These are phyloP conservation scores for Hypoxylon perforatum DNA, from an alignment of 495 filamentous ascomycete genomes.

Conservation along the genomic window DNA sequence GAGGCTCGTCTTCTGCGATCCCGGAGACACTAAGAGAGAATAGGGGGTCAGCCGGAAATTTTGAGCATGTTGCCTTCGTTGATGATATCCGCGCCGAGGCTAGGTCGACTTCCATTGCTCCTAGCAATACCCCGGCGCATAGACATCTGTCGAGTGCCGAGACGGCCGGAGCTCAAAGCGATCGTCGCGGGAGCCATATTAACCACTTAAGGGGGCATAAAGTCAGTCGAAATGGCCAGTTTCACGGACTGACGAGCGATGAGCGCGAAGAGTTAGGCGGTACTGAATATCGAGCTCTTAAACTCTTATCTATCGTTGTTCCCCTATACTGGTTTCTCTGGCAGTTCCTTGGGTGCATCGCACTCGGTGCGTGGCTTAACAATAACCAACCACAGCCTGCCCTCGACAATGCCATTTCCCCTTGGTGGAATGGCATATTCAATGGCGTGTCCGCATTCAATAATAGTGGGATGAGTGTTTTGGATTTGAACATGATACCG, in stretches of 20 bases:
- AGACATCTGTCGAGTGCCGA: slow-evolving; percentile 28
- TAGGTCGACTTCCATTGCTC: slow-evolving; percentile 32
- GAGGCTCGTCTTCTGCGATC: not conserved
- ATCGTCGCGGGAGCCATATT: slow-evolving; percentile 12
- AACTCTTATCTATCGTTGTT: slow-evolving; percentile 76
- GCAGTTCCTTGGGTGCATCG: slow-evolving; percentile 76
- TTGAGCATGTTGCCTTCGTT: slow-evolving; percentile 41
- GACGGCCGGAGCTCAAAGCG: slow-evolving; percentile 16
- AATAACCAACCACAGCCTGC: slow-evolving; percentile 67
- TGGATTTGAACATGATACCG: slow-evolving; percentile 83
- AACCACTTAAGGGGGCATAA: slow-evolving; percentile 45
- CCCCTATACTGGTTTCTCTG: slow-evolving; percentile 78
- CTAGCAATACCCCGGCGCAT: slow-evolving; percentile 21
- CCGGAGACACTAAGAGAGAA: not conserved
- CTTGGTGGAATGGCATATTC: slow-evolving; percentile 78
- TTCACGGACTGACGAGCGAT: slow-evolving; percentile 71
- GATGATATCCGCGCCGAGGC: slow-evolving; percentile 21
- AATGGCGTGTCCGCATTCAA: slow-evolving; percentile 83
- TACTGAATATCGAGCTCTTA: slow-evolving; percentile 81
- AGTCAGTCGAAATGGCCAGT: slow-evolving; percentile 77
- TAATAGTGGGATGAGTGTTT: slow-evolving; percentile 82
- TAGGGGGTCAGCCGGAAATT: not conserved
- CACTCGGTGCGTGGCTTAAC: slow-evolving; percentile 77
- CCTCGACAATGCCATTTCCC: slow-evolving; percentile 70
- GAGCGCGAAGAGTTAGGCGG: slow-evolving; percentile 82